A percentile compares a stretch with the other conserved stretches of the same genome.
Evolutionary conservation across 805 yeast species (phyloP).

Genomic region (Kodamaea kakaduensis): DNA sequence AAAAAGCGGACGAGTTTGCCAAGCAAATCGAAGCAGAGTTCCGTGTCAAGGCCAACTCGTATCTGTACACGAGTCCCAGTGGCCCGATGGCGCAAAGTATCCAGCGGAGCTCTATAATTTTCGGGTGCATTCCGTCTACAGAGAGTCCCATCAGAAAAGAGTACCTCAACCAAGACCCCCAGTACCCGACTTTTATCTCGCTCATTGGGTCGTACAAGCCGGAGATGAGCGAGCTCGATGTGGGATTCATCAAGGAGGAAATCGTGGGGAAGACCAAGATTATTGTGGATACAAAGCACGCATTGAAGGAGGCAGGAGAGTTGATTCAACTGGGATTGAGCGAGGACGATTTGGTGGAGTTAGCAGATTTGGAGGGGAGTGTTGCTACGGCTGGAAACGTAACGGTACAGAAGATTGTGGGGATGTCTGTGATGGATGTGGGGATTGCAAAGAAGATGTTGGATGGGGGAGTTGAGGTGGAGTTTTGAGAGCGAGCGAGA

Average conservation of each 20-base stretch:
- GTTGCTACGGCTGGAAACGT: slow-evolving; percentile 20
- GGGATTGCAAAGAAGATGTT: slow-evolving; percentile 46
- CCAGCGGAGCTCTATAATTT: slow-evolving; percentile 44
- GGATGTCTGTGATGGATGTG: slow-evolving; percentile 62
- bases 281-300: slow-evolving; percentile 58
- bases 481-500: slow-evolving; percentile 1
- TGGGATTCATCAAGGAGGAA: slow-evolving; percentile 29
- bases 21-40: slow-evolving; percentile 24
- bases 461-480: slow-evolving; percentile 14
- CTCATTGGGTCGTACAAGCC: slow-evolving; percentile 68
- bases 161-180: slow-evolving; percentile 27
- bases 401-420: slow-evolving; percentile 54
- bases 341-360: slow-evolving; percentile 41
- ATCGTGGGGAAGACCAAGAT: slow-evolving; percentile 38
- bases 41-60: slow-evolving; percentile 19
- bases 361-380: slow-evolving; percentile 28
- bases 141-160: slow-evolving; percentile 39
- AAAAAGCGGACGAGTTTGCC: slow-evolving; percentile 35
- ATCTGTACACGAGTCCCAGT: slow-evolving; percentile 15
- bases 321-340: slow-evolving; percentile 44
- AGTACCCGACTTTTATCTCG: slow-evolving; percentile 40
- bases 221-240: slow-evolving; percentile 60
- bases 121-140: slow-evolving; percentile 59
- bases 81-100: slow-evolving; percentile 22
- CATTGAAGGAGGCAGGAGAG: slow-evolving; percentile 62